These are phyloP conservation scores for Nicotiana knightiana DNA, from an alignment of 257 asterid genomes.

Conservation along the genomic window DNA sequence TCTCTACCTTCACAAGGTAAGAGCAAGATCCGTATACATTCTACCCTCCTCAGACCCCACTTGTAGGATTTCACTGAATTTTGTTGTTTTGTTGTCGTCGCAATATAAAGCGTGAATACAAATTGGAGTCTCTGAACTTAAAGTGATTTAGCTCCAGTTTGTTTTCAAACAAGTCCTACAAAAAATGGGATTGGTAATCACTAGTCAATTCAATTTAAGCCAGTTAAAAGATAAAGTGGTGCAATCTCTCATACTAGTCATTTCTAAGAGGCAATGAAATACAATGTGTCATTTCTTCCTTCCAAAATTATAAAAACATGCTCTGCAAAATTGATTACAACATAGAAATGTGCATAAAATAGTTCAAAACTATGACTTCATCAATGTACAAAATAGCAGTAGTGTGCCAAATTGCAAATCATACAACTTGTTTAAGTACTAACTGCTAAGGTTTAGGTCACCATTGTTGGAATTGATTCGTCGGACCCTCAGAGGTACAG, in stretches of 20 bases:
- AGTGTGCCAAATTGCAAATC: neutral
- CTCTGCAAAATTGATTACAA: conserved; percentile 8
- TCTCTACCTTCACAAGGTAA: too few species aligned
- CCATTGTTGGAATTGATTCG: conserved; percentile 39
- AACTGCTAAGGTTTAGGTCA: conserved; percentile 20
- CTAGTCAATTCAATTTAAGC: neutral
- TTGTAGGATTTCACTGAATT: too few species aligned
- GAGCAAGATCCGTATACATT: fast-evolving
- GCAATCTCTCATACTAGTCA: neutral
- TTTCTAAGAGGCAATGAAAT: neutral
- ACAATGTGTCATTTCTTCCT: neutral
- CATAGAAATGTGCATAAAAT: neutral
- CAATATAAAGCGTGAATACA: too few species aligned
- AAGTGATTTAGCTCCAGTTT: too few species aligned
- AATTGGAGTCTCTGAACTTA: too few species aligned
- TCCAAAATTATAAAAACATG: neutral
- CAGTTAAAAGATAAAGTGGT: neutral
- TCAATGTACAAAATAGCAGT: conserved; percentile 13
- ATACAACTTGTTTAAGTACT: neutral
- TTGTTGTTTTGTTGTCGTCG: too few species aligned
- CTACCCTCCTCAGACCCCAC: too few species aligned
- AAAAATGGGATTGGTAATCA: neutral
- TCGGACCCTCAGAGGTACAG: conserved; percentile 48
- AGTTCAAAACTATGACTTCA: neutral
- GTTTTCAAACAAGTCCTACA: too few species aligned